A percentile compares a stretch with the other conserved stretches of the same genome.
These are phyloP conservation scores for Elsinoe necatrix DNA, from an alignment of 2,329 filamentous ascomycete species.

Conservation along the genomic window DNA sequence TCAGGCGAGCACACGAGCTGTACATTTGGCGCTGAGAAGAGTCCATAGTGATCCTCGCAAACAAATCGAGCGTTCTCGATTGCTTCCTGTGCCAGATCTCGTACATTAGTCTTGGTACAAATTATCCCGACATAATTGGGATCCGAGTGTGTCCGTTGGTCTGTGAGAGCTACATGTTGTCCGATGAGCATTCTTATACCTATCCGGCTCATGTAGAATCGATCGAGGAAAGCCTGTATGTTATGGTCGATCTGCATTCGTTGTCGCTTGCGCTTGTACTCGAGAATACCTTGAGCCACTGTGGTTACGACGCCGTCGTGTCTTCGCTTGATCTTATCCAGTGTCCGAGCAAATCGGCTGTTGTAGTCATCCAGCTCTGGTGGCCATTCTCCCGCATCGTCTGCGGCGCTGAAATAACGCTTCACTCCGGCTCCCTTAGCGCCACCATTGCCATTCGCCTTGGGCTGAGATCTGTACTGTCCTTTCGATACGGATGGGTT, in stretches of 20 bases:
- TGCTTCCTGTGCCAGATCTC: conserved; percentile 87
- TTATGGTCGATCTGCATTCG: conserved; percentile 97
- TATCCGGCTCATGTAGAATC: conserved; percentile 99
- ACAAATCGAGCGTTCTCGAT: conserved; percentile 99
- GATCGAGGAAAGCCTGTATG: conserved; percentile 94
- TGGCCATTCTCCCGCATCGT: conserved; percentile 83
- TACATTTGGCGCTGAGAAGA: conserved; percentile 94
- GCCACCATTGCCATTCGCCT: conserved; percentile 43
- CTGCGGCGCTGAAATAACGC: conserved; percentile 78
- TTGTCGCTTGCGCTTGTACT: conserved; percentile 94
- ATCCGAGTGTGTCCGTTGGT: conserved; percentile 81
- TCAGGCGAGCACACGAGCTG: conserved; percentile 92
- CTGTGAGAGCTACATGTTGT: conserved; percentile 93
- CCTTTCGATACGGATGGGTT: conserved; percentile 85
- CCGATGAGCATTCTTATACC: conserved; percentile 99
- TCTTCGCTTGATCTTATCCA: conserved; percentile 89
- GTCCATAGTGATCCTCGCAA: conserved; percentile 94
- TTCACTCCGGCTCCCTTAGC: conserved; percentile 41
- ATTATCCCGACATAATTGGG: conserved; percentile 97
- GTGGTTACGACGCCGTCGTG: conserved; percentile 97
- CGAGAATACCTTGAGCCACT: conserved; percentile 92
- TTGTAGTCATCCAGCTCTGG: conserved; percentile 94
- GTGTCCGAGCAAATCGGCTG: conserved; percentile 73
- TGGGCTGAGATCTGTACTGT: conserved; percentile 60
- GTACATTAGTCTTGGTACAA: conserved; percentile 96